phyloP scores from a whole-genome alignment of 169 alveolate species.

The Plasmodium gonderi region DNA sequence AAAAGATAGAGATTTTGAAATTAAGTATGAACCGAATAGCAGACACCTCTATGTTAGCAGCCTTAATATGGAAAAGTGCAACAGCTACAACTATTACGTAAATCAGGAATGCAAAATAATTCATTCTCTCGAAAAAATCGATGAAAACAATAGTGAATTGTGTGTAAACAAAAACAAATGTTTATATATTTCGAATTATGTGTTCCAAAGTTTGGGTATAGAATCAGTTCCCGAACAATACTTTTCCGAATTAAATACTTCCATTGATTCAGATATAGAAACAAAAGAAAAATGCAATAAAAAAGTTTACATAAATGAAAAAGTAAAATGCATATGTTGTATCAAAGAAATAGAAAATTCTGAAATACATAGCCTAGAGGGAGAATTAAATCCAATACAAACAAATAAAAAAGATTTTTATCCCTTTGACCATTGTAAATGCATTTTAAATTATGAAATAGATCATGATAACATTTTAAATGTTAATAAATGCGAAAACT shows the following conservation, averaged over 20 bases:
- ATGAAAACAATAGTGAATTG: neutral
- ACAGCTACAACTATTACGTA: conserved; percentile 24
- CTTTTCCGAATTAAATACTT: neutral
- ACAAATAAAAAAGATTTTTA: neutral
- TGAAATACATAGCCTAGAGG: neutral
- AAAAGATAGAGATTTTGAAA: conserved; percentile 20
- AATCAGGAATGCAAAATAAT: conserved; percentile 48
- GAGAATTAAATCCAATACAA: neutral
- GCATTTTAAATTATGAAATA: conserved; percentile 22
- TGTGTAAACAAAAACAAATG: conserved; percentile 36
- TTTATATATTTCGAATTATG: conserved; percentile 12
- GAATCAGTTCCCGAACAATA: neutral
- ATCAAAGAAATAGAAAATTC: neutral
- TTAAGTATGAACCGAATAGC: conserved; percentile 27
- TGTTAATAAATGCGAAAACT: conserved; percentile 34
- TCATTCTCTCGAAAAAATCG: neutral
- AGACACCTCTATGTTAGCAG: conserved; percentile 24
- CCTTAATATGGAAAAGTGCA: conserved; percentile 8
- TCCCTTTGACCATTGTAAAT: conserved; percentile 21
- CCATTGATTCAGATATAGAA: neutral
- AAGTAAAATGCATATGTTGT: conserved; percentile 49
- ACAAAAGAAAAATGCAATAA: conserved; percentile 30
- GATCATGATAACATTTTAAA: neutral
- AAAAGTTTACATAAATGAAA: conserved; percentile 42
- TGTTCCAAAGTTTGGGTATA: conserved; percentile 27